Conservation (phyloP, 2,329 filamentous ascomycete genomes). For the Drechslerella coelobrocha region DNA sequence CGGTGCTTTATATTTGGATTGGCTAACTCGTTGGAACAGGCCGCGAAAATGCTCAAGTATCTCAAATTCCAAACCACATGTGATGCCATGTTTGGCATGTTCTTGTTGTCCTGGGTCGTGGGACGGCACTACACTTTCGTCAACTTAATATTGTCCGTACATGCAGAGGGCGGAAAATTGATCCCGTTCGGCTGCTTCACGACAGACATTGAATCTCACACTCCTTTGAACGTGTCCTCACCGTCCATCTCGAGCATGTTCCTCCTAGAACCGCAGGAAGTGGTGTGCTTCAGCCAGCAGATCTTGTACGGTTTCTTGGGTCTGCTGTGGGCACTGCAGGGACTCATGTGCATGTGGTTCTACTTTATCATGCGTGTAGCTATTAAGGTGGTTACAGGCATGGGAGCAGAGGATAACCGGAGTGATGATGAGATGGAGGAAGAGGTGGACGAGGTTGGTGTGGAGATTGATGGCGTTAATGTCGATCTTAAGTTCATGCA, state of each 20-base stretch:
- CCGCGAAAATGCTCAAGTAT: conserved; percentile 94
- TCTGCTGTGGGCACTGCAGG: conserved; percentile 78
- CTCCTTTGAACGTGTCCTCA: conserved; percentile 69
- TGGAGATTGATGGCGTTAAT: conserved; percentile 17
- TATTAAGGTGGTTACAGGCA: conserved; percentile 76
- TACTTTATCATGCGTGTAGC: conserved; percentile 85
- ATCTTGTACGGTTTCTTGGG: conserved; percentile 79
- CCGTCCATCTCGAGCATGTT: conserved; percentile 65
- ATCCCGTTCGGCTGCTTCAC: conserved; percentile 76
- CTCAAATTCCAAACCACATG: conserved; percentile 76
- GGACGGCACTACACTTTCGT: conserved; percentile 82
- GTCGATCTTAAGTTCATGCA: conserved; percentile 30
- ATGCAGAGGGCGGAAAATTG: conserved; percentile 67
- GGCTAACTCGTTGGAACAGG: conserved; percentile 60
- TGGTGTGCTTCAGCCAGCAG: conserved; percentile 78
- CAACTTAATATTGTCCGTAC: conserved; percentile 82
- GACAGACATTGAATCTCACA: conserved; percentile 52
- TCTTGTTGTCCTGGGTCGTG: conserved; percentile 83
- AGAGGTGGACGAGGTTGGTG: conserved; percentile 63
- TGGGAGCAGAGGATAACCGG: conserved; percentile 80
- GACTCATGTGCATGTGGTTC: conserved; percentile 86
- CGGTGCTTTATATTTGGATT: conserved; percentile 38
- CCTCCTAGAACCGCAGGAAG: conserved; percentile 66
- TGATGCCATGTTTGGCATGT: conserved; percentile 82
- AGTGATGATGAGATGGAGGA: conserved; percentile 83